Conservation (phyloP, 2,329 filamentous ascomycete species). For the Bipolaris sorokiniana region DNA sequence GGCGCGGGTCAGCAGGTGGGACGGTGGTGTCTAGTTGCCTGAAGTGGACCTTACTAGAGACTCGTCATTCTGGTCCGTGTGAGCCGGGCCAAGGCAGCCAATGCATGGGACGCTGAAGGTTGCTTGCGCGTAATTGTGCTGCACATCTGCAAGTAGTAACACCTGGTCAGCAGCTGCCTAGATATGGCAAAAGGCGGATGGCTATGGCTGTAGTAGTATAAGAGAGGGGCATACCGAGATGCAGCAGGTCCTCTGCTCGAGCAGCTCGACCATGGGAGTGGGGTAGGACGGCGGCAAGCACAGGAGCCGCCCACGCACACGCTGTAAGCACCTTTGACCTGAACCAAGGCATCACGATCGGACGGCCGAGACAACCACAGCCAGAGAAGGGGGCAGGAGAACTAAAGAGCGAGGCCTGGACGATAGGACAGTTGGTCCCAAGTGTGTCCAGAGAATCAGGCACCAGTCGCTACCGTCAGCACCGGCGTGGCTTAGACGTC, state of each 20-base stretch:
- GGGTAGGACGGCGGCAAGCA: slow-evolving; percentile 38
- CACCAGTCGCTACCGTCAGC: slow-evolving; percentile 36
- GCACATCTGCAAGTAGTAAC: slow-evolving; percentile 32
- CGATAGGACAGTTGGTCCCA: slow-evolving; percentile 29
- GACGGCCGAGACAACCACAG: not conserved
- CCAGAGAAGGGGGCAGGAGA: slow-evolving; percentile 6
- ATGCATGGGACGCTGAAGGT: slow-evolving; percentile 52
- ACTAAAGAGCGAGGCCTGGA: slow-evolving; percentile 11
- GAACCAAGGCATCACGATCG: slow-evolving; percentile 39
- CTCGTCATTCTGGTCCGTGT: slow-evolving; percentile 50
- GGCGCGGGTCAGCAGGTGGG: slow-evolving; percentile 36
- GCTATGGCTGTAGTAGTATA: slow-evolving; percentile 23
- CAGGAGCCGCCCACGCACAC: slow-evolving; percentile 37
- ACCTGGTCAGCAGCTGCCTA: slow-evolving; percentile 42
- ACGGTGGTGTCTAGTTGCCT: slow-evolving; percentile 36
- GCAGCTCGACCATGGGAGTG: slow-evolving; percentile 19
- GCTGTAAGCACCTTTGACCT: slow-evolving; percentile 42
- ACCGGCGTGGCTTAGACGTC: slow-evolving; percentile 38
- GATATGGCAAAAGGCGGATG: slow-evolving; percentile 25
- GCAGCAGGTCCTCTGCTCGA: slow-evolving; percentile 32
- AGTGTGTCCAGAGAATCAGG: slow-evolving; percentile 32
- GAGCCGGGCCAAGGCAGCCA: slow-evolving; percentile 50
- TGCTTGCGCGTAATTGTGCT: slow-evolving; percentile 48
- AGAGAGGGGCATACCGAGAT: slow-evolving; percentile 37
- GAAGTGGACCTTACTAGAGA: slow-evolving; percentile 48